phyloP scores from a whole-genome alignment of 805 yeast genomes.

The Candida wancherniae region DNA sequence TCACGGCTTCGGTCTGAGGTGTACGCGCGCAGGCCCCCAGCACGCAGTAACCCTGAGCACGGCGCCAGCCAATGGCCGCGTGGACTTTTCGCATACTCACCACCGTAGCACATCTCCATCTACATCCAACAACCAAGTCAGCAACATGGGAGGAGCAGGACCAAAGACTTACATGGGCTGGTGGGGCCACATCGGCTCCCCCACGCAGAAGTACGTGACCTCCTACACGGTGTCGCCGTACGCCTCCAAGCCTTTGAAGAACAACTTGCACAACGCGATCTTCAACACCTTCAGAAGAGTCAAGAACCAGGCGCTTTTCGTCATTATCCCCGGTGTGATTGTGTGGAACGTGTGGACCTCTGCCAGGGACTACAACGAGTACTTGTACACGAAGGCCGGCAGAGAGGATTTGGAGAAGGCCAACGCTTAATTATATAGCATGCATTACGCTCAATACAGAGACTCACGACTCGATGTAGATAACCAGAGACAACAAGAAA shows the following conservation, averaged over 20 bases:
- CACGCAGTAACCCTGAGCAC: too few species aligned
- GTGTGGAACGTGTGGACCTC: constrained; percentile 84
- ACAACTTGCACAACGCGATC: constrained; percentile 75
- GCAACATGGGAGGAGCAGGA: constrained; percentile 62
- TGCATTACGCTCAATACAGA: too few species aligned
- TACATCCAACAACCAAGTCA: background rate
- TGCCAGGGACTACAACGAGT: constrained; percentile 88
- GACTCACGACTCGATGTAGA: background rate
- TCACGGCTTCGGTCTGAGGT: too few species aligned
- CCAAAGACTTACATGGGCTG: constrained; percentile 87
- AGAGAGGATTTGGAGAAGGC: constrained; percentile 85
- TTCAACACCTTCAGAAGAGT: constrained; percentile 95
- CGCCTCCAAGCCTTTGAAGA: constrained; percentile 90
- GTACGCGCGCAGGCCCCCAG: too few species aligned
- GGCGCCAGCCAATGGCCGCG: constrained; percentile 13
- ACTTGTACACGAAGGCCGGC: constrained; percentile 95
- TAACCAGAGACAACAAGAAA: background rate
- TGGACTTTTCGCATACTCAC: constrained; percentile 13
- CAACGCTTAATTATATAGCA: constrained; percentile 27
- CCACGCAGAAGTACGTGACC: constrained; percentile 80
- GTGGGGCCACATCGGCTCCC: constrained; percentile 90
- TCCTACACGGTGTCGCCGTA: constrained; percentile 89
- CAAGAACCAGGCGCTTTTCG: constrained; percentile 74
- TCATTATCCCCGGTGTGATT: constrained; percentile 70
- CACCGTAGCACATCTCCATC: background rate